Evolutionary conservation across 345 rosid genomes (phyloP).

Genomic region (Murraya paniculata): DNA sequence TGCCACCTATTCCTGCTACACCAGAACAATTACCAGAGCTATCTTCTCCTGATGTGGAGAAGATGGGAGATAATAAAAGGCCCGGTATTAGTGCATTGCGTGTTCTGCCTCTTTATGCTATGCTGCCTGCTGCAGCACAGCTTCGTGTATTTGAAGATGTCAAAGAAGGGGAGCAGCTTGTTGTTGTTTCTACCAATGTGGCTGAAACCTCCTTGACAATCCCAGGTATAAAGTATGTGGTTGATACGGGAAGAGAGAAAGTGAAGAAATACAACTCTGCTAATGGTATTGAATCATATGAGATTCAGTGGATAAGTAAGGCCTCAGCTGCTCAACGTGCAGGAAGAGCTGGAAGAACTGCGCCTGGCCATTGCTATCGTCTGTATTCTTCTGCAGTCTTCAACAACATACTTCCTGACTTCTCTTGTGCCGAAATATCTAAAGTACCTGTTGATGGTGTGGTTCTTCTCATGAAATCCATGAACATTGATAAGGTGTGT

Average conservation of each 20-base stretch:
- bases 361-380: constrained; percentile 92
- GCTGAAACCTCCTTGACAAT: constrained; percentile 95
- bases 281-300: constrained; percentile 76
- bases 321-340: constrained; percentile 95
- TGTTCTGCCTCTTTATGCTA: constrained; percentile 88
- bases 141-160: constrained; percentile 73
- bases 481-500: constrained; percentile 70
- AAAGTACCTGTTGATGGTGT: constrained; percentile 84
- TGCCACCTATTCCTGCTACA: constrained; percentile 3
- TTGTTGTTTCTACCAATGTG: constrained; percentile 92
- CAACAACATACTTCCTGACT: constrained; percentile 63
- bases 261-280: constrained; percentile 67
- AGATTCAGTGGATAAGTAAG: constrained; percentile 84
- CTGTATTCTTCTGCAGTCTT: constrained; percentile 84
- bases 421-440: constrained; percentile 75
- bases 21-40: constrained; percentile 15
- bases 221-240: constrained; percentile 92
- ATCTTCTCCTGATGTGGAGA: constrained; percentile 21
- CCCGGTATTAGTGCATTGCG: constrained; percentile 31
- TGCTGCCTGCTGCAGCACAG: constrained; percentile 86
- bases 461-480: constrained; percentile 85
- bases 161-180: constrained; percentile 78
- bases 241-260: constrained; percentile 92
- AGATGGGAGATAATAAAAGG: constrained; percentile 23
- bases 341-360: constrained; percentile 97